phyloP scores from a whole-genome alignment of 148 eudicot genomes.

The Camellia japonica region DNA sequence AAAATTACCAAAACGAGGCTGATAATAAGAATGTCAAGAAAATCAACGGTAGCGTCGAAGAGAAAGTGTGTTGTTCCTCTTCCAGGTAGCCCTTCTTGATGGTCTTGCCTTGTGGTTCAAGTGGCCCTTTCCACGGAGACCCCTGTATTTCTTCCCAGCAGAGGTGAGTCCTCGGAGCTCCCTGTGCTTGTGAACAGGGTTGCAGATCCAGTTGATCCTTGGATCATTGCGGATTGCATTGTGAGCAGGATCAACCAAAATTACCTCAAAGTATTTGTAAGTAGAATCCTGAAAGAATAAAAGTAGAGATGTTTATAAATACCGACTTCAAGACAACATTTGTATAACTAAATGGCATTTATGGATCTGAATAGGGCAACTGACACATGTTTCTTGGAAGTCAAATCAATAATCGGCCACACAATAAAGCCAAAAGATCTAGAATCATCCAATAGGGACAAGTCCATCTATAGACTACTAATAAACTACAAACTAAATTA shows the following conservation, averaged over 20 bases:
- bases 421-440: background rate
- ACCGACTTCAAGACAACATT: background rate
- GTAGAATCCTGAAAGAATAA: conserved; percentile 41
- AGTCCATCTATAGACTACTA: background rate
- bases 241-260: conserved; percentile 52
- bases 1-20: background rate
- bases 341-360: background rate
- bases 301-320: background rate
- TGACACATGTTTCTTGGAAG: background rate
- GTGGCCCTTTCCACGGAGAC: conserved; percentile 49
- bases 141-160: conserved; percentile 52
- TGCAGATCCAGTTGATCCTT: conserved; percentile 56
- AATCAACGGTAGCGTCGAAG: conserved; percentile 46
- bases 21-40: background rate
- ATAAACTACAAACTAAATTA: no score
- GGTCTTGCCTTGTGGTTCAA: conserved; percentile 49
- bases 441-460: background rate
- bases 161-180: conserved; percentile 57
- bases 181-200: conserved; percentile 57
- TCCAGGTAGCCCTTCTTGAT: conserved; percentile 55
- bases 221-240: conserved; percentile 46
- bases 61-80: conserved; percentile 52
- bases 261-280: conserved; percentile 49
- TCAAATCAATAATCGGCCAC: background rate
- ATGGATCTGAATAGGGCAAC: background rate